Evolutionary conservation across 148 eudicot genomes (phyloP), one percentile per base, ranked within the genome.

Genomic region (Fagopyrum esculentum): DNA sequence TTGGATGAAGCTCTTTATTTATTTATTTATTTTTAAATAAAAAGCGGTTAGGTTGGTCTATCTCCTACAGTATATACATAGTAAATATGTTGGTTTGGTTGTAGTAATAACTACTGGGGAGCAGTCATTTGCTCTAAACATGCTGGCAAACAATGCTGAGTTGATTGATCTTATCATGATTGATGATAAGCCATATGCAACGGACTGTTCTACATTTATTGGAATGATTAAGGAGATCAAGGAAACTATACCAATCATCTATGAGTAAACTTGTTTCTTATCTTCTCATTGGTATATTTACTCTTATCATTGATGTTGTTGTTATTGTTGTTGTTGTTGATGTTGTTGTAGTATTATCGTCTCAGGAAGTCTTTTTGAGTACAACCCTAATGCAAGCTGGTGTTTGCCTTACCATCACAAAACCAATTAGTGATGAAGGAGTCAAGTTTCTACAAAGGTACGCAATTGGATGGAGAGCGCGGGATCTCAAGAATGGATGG

Each of bases 181-280:
- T n/a, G 76, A 55, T 55, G 66, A 13, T 44, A 51, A 40, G 68
- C 16, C 26, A 57, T 48, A 74, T 17, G 76, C 43, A n/a, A 74
- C 43, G 76, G 76, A 74, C 13, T 74, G 66, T 29, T 1, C 12
- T 45, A 17, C 76, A 6, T 74, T 74, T 6, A 60, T 74, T 50
- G 57, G n/a, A 8, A 45, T 46, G 47, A 56, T 74, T 13, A 30
- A 19, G 76, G 54, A 5, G 2, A 57, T 74, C 19, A 74, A 43
- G 40, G 51, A 74, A 19, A 17, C 45, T 11, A 55, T 74, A 16
- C 49, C 69, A 15, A 46, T 74, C 26, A 15, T 74, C 5, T 40
- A 69, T 74, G 57, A 55, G 68, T 63, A 1, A 61, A 26, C 40
- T 57, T 56, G 47, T 5, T 57, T 73, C 6, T 9, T 51, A 22